Base-by-base conservation (phyloP, 2,329 filamentous ascomycete genomes). In the Aureobasidium sp. region DNA sequence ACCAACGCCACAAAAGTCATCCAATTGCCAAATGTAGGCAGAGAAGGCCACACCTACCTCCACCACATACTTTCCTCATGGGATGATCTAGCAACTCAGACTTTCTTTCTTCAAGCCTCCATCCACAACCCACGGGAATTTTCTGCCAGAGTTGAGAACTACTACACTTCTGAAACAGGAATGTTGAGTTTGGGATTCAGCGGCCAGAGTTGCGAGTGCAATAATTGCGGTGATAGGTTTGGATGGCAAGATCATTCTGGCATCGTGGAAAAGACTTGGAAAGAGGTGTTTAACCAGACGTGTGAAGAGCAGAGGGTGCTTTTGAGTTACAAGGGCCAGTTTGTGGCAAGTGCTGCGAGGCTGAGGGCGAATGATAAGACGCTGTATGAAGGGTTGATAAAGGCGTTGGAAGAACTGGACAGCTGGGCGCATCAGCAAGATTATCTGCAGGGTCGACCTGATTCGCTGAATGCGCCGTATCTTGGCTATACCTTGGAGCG, bases 41-140 rank as follows among this genome's bases (percentile, higher is more conserved):
- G 78, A 39, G 75, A 79, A 65, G 72, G 75, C 21, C 76, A 76
- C 9, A 77, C 77, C 4, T 80, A 77, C 67, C 73, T 81, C 4
- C 68, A 75, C 63, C 79, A 81, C 64, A 79, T 81, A 37, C 62
- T 78, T 4, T 67, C 65, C 15, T 62, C 69, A 45, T 81, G 75
- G 75, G 74, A 79, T 41, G 66, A 66, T 27, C 72, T 81, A 3
- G 74, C 78, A 11, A 69, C 69, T 13, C 77, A 81, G 54, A 79
- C 77, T 0, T 63, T 81, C 30, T 81, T 81, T 69, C 69, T 80
- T 6, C 78, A 81, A 68, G 78, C 77, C 4, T 72, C 72, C 36
- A 63, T 77, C 32, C 71, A 80, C 64, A 75, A 76, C 44, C 69
- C 71, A 34, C 63, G 62, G 39, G 71, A 75, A 50, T 67, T 77